Base-by-base conservation (phyloP, 208 protist species). In the Leishmania turanica region DNA sequence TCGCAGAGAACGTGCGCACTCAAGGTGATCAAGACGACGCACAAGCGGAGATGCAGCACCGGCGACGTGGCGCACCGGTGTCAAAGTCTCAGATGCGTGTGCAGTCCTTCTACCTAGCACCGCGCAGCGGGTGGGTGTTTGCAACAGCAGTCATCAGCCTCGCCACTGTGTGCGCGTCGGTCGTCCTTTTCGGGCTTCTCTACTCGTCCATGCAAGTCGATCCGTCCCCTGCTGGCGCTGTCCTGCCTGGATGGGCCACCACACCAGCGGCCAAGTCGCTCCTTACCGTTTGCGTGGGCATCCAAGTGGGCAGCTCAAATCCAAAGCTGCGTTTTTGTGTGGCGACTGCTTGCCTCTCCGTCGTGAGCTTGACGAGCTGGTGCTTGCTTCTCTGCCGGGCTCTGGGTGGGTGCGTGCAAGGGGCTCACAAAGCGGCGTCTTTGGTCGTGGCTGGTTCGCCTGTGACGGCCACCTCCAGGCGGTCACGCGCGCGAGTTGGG, bases 311-410 rank as follows among this genome's bases (percentile, higher is more conserved):
- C 56, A 27, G 53, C 24, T 24, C 74, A 21, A 31, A 58, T 31
- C 17, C 40, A 49, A n/a, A 24, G 19, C 5, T 24, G 27, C 42
- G 8, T 15, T 77, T 66, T 31, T 37, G 2, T n/a, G 65, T 24
- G 9, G 65, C 34, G 1, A 19, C 56, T 19, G 74, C 56, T 49
- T 77, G 53, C 17, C 40, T 65, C 31, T 9, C 54, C 31, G 40
- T 65, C 74, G 74, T 77, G 74, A 65, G 56, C 53, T 49, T 65
- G 74, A 47, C 74, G 53, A 77, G 74, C 74, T 77, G 74, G 74
- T 77, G 56, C 24, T 49, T 77, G 56, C 74, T 77, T 51, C 56
- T 77, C 53, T 19, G 37, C 34, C 49, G 74, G 53, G 56, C 42
- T 1, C 37, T 77, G 74, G 37, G 58, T 24, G 24, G 34, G 9